phyloP scores from a whole-genome alignment of 495 filamentous ascomycete genomes.

The Apiosordaria backusii region DNA sequence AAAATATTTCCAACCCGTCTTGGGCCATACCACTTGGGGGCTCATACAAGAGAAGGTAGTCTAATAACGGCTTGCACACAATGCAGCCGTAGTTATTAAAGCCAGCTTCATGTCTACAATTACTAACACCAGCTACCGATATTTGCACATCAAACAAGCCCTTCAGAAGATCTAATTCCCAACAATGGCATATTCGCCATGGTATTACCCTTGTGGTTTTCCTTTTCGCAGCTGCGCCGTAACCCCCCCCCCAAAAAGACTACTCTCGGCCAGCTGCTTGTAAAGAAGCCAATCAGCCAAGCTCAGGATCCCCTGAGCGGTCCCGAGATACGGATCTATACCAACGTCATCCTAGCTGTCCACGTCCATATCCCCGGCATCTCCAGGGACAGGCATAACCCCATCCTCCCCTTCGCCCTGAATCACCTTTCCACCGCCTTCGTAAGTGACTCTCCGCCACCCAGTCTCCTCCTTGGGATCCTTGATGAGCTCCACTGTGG shows the following conservation, averaged over 20 bases:
- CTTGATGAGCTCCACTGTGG: conserved; percentile 82
- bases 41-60: too few relatives aligned
- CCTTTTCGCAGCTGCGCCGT: neutral
- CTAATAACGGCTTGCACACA: too few relatives aligned
- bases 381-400: conserved; percentile 30
- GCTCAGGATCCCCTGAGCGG: neutral
- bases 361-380: conserved; percentile 30
- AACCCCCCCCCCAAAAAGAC: neutral
- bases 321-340: neutral
- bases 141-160: neutral
- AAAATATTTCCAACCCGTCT: too few relatives aligned
- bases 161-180: neutral
- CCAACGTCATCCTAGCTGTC: conserved; percentile 9
- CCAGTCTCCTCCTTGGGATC: conserved; percentile 58
- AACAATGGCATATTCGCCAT: neutral
- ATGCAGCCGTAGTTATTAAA: too few relatives aligned
- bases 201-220: neutral
- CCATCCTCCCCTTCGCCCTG: conserved; percentile 48
- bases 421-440: conserved; percentile 50
- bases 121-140: too few relatives aligned
- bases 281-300: neutral
- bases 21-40: too few relatives aligned
- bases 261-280: neutral
- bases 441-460: conserved; percentile 71
- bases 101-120: neutral